Evolutionary conservation across 495 filamentous ascomycete species (phyloP).

Genomic region (Trichocladium antarcticum): DNA sequence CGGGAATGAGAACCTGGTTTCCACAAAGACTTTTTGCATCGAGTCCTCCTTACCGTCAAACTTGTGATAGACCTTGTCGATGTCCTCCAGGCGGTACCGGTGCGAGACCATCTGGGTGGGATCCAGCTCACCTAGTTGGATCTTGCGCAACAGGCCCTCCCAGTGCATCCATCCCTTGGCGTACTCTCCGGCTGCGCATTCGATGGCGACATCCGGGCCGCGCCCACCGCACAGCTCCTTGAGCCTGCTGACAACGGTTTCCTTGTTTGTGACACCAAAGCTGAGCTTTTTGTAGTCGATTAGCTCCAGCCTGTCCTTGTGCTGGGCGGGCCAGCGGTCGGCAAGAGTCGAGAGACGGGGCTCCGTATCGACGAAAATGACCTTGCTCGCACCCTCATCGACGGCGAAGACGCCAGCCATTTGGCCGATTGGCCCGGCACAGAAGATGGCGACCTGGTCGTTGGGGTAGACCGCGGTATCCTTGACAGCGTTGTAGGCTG

Average conservation of each 20-base stretch:
- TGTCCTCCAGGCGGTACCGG: slow-evolving; percentile 61
- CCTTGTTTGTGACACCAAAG: slow-evolving; percentile 36
- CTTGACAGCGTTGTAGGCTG: slow-evolving; percentile 71
- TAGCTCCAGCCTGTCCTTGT: slow-evolving; percentile 32
- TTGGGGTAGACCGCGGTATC: slow-evolving; percentile 72
- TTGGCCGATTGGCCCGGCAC: slow-evolving; percentile 66
- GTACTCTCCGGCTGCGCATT: slow-evolving; percentile 78
- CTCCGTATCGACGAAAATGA: slow-evolving; percentile 75
- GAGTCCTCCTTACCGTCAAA: slow-evolving; percentile 58
- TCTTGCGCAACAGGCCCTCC: slow-evolving; percentile 59
- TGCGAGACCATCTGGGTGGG: slow-evolving; percentile 73
- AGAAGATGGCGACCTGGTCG: slow-evolving; percentile 77
- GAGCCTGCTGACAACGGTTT: slow-evolving; percentile 55
- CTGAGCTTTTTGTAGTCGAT: slow-evolving; percentile 39
- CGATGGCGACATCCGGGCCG: slow-evolving; percentile 68
- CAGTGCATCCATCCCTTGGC: slow-evolving; percentile 76
- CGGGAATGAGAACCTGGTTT: slow-evolving; percentile 55
- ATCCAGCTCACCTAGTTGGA: slow-evolving; percentile 59
- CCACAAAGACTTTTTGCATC: slow-evolving; percentile 62
- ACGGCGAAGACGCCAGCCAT: slow-evolving; percentile 67
- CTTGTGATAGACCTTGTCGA: slow-evolving; percentile 56
- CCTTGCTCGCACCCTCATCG: slow-evolving; percentile 56
- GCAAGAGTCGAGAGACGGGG: slow-evolving; percentile 62
- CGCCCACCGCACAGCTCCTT: slow-evolving; percentile 57
- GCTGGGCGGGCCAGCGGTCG: slow-evolving; percentile 42